Conservation (phyloP, 1,284 basidiomycete species). For the Apiotrichum domesticum region DNA sequence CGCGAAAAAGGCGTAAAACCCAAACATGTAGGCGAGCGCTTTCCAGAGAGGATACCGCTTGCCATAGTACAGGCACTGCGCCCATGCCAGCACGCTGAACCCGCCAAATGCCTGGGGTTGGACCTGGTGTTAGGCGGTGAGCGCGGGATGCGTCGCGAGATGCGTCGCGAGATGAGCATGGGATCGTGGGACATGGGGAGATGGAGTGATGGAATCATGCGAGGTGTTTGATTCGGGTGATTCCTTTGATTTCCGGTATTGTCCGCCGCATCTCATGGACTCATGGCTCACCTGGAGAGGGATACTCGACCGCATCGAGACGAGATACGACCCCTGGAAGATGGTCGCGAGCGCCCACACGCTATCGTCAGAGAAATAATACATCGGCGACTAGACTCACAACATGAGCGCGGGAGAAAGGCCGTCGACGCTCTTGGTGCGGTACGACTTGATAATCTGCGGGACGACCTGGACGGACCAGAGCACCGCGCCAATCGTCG, state of each 20-base stretch:
- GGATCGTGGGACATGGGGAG: too few relatives aligned
- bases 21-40: conserved; percentile 46
- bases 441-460: conserved; percentile 63
- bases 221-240: too few relatives aligned
- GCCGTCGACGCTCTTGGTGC: conserved; percentile 65
- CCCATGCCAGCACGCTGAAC: conserved; percentile 61
- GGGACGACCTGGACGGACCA: conserved; percentile 56
- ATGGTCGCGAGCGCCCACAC: conserved; percentile 60
- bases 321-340: conserved; percentile 64
- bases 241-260: too few relatives aligned
- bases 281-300: conserved; percentile 49
- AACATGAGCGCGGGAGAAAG: conserved; percentile 66
- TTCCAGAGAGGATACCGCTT: conserved; percentile 38
- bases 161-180: neutral
- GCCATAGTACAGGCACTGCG: conserved; percentile 60
- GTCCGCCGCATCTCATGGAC: too few relatives aligned
- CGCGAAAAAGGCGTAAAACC: conserved; percentile 50
- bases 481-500: conserved; percentile 54
- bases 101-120: conserved; percentile 69
- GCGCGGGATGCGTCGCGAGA: neutral
- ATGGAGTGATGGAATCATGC: too few relatives aligned
- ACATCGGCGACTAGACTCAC: conserved; percentile 23
- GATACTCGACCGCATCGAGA: conserved; percentile 64
- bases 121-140: conserved; percentile 35
- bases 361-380: neutral